phyloP scores from a whole-genome alignment of 495 filamentous ascomycete species.

The Neurospora sp. region DNA sequence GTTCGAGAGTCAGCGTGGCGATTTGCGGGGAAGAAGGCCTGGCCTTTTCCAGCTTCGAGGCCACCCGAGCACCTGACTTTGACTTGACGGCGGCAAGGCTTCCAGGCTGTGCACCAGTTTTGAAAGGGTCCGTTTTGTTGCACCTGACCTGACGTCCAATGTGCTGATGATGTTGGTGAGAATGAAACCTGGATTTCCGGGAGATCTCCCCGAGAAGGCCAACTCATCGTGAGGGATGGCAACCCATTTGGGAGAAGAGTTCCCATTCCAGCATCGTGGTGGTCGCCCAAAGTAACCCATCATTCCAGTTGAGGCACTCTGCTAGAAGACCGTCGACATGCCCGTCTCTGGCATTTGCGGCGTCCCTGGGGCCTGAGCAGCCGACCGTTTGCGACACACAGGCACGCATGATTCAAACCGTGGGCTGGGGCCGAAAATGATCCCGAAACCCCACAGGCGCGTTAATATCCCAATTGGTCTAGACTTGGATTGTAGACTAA shows the following conservation, averaged over 20 bases:
- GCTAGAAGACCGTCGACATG: conserved; percentile 7
- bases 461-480: conserved; percentile 3
- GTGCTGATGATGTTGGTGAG: not conserved
- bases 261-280: conserved; percentile 10
- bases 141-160: conserved; percentile 13
- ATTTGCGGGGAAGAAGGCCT: conserved; percentile 23
- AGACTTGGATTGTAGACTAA: not conserved
- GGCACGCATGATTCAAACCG: conserved; percentile 12
- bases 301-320: conserved; percentile 17
- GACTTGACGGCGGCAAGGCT: conserved; percentile 20
- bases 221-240: not conserved
- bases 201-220: conserved; percentile 17
- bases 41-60: conserved; percentile 6
- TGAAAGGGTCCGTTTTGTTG: not conserved
- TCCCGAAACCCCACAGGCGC: conserved; percentile 11
- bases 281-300: conserved; percentile 6
- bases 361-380: conserved; percentile 4
- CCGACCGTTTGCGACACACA: conserved; percentile 16
- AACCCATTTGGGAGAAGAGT: conserved; percentile 11
- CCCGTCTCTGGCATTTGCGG: not conserved
- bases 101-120: conserved; percentile 7
- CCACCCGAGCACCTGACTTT: conserved; percentile 19
- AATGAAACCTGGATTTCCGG: conserved; percentile 5
- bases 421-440: conserved; percentile 8
- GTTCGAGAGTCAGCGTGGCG: conserved; percentile 12